phyloP scores from a whole-genome alignment of 192 early-diverging fungal species.

The Coemansia furcata region DNA sequence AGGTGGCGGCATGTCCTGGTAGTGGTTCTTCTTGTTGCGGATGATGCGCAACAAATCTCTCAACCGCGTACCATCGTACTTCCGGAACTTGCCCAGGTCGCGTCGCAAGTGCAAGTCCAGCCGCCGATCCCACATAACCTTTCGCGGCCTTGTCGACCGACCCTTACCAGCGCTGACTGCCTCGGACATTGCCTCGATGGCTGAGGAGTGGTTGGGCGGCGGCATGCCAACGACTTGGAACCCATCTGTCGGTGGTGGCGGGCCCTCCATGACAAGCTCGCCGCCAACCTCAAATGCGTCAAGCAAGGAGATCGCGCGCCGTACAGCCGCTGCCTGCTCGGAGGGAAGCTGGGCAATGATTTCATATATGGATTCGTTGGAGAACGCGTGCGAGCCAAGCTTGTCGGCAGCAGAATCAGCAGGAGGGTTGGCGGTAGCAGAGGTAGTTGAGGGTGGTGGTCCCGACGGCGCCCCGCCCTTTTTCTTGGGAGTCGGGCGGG shows the following conservation, averaged over 20 bases:
- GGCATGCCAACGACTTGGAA: conserved; percentile 49
- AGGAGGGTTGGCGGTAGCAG: background rate
- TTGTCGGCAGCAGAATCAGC: background rate
- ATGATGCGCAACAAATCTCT: conserved; percentile 87
- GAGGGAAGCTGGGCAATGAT: conserved; percentile 41
- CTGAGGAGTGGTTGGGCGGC: conserved; percentile 14
- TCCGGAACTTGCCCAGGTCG: conserved; percentile 88
- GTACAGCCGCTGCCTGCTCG: conserved; percentile 43
- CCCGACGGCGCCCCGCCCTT: conserved; percentile 8
- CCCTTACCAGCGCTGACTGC: conserved; percentile 4
- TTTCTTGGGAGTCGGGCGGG: conserved; percentile 30
- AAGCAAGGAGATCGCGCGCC: conserved; percentile 40
- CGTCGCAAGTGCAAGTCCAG: conserved; percentile 61
- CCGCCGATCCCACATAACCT: conserved; percentile 43
- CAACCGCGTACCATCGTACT: conserved; percentile 82
- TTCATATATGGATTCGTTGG: conserved; percentile 39
- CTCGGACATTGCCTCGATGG: conserved; percentile 29
- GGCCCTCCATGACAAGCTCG: conserved; percentile 43
- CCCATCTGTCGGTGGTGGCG: conserved; percentile 36
- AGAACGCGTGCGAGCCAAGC: conserved; percentile 28
- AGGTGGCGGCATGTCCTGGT: conserved; percentile 81
- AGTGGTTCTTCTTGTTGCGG: conserved; percentile 98
- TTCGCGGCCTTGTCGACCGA: conserved; percentile 11
- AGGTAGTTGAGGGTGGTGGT: background rate
- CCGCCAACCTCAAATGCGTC: conserved; percentile 46